phyloP scores from a whole-genome alignment of 2,329 filamentous ascomycete genomes.

The Diplocarpon rosae region DNA sequence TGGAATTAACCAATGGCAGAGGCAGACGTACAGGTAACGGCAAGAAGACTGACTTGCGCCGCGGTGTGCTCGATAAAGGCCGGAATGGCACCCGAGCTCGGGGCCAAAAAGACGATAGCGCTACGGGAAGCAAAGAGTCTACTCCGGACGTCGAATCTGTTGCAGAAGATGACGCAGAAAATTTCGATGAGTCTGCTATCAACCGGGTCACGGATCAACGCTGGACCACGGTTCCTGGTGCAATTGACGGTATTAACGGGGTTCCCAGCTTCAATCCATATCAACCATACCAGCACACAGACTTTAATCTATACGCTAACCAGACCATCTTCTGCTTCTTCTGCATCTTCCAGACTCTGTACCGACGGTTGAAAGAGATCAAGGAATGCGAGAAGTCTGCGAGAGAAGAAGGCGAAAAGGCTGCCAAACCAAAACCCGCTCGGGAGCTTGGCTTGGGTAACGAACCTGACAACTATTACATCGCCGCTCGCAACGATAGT shows the following conservation, averaged over 20 bases:
- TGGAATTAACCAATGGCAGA: constrained; percentile 59
- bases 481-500: constrained; percentile 43
- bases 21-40: constrained; percentile 50
- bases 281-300: constrained; percentile 67
- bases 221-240: constrained; percentile 52
- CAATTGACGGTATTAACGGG: constrained; percentile 27
- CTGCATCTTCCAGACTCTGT: constrained; percentile 84
- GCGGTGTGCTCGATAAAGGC: constrained; percentile 72
- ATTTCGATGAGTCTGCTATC: constrained; percentile 43
- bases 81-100: constrained; percentile 58
- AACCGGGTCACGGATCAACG: constrained; percentile 54
- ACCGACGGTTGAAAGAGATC: constrained; percentile 70
- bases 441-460: constrained; percentile 74
- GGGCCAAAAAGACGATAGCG: constrained; percentile 71
- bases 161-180: constrained; percentile 64
- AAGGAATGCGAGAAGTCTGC: constrained; percentile 71
- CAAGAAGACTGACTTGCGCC: constrained; percentile 71
- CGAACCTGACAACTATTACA: constrained; percentile 65
- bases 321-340: constrained; percentile 91
- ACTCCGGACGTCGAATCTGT: constrained; percentile 75
- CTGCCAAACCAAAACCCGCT: constrained; percentile 68
- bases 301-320: constrained; percentile 87
- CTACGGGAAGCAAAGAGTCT: constrained; percentile 72
- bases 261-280: constrained; percentile 56
- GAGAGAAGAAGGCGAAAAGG: constrained; percentile 59